Base-by-base conservation (phyloP, 805 yeast species). In the Clavispora vitiphila region DNA sequence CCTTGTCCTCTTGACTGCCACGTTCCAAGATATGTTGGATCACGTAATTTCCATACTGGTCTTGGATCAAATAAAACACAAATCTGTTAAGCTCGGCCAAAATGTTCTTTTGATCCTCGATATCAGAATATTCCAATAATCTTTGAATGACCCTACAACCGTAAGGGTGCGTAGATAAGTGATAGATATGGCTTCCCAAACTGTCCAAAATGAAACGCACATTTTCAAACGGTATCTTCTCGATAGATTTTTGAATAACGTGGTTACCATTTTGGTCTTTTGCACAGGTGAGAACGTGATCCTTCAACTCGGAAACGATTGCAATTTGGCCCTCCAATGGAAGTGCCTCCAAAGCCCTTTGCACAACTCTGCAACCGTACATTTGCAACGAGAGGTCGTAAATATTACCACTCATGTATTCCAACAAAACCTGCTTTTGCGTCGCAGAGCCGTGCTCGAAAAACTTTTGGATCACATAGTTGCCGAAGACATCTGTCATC, bases 341-440 rank as follows among this genome's bases (percentile, higher is more conserved):
- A 32, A 87, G 72, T 46, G 79, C 80, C 60, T 87, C 96, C 40
- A 93, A 71, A 1, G 97, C 97, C 56, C 88, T 77, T 65, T 93
- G 99, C 26, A 93, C 95, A 37, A 93, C 99, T 50, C 99, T 76
- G 61, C 99, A 93, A 2, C 98, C 98, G 62, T 93, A 93, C 96
- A 91, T 91, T 57, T 93, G 98, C 56, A 89, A 65, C 0, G 96
- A 84, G 42, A 93, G 69, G 16, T 74, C 75, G 47, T 84, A 75
- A 56, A 93, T 79, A 38, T 82, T 82, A 7, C 90, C 88, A 42
- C 72, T 71, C 89, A 89, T 83, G 40, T 74, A 71, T 30, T 76
- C 81, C 39, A 87, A 77, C 48, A 93, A 69, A 10, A 82, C 72
- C 24, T 77, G 72, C 55, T 76, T 80, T 59, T 91, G 97, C 19